phyloP scores from a whole-genome alignment of 768 basidiomycete genomes.

The Kwoniella dendrophila region DNA sequence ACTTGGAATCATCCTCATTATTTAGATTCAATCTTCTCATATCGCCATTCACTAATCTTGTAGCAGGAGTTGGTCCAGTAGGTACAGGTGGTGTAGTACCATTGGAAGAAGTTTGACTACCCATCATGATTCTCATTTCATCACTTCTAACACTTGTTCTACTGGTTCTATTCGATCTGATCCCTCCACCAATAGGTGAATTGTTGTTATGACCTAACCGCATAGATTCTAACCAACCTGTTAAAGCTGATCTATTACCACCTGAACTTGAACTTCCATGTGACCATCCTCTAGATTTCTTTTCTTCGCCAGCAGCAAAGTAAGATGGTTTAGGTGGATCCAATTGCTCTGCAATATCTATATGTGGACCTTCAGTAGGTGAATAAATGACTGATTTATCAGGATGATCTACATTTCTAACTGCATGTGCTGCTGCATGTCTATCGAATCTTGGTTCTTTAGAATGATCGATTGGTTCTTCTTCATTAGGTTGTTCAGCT shows the following conservation, averaged over 20 bases:
- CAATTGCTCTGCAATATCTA: slow-evolving; percentile 27
- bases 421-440: slow-evolving; percentile 39
- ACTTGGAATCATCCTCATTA: slow-evolving; percentile 13
- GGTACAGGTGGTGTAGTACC: neutral
- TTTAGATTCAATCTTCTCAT: neutral
- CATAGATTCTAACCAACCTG: slow-evolving; percentile 46
- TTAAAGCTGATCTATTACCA: slow-evolving; percentile 39
- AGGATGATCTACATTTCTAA: slow-evolving; percentile 29
- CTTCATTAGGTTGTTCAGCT: neutral
- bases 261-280: slow-evolving; percentile 33
- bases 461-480: slow-evolving; percentile 6
- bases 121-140: slow-evolving; percentile 23
- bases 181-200: slow-evolving; percentile 8
- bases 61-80: neutral
- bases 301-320: neutral
- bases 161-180: slow-evolving; percentile 30
- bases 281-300: slow-evolving; percentile 27
- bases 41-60: neutral
- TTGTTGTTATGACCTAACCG: slow-evolving; percentile 18
- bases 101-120: slow-evolving; percentile 9
- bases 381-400: slow-evolving; percentile 12
- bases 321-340: slow-evolving; percentile 26
- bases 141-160: slow-evolving; percentile 35
- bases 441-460: slow-evolving; percentile 27
- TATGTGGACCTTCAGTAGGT: slow-evolving; percentile 15